Percentiles rank a stretch among this genome's conserved stretches.
Conservation (phyloP, 768 basidiomycete species). For the Boletus bicolor region DNA sequence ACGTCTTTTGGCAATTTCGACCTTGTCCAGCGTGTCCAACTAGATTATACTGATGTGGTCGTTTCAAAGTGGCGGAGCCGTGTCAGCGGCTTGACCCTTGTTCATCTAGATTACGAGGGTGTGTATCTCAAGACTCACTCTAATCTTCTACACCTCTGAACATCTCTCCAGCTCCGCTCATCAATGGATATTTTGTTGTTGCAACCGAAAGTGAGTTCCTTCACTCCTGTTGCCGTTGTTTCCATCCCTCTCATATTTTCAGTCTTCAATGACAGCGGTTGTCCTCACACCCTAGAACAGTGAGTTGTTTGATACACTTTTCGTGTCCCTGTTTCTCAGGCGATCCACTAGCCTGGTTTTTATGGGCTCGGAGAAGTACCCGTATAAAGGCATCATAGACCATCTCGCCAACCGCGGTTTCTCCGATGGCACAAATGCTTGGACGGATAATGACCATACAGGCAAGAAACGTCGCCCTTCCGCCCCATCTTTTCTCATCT, state of each 20-base stretch:
- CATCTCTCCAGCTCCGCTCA: conserved; percentile 62
- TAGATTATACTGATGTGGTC: conserved; percentile 74
- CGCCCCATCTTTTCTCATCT: not conserved
- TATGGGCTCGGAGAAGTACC: conserved; percentile 93
- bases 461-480: conserved; percentile 8
- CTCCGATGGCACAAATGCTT: conserved; percentile 90
- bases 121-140: conserved; percentile 22
- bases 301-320: conserved; percentile 36
- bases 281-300: conserved; percentile 97
- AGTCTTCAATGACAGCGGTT: conserved; percentile 95
- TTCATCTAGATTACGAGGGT: conserved; percentile 92
- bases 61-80: conserved; percentile 89
- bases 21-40: conserved; percentile 68
- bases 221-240: not conserved
- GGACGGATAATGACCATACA: conserved; percentile 95
- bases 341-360: conserved; percentile 66
- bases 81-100: conserved; percentile 82
- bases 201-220: conserved; percentile 75
- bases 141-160: conserved; percentile 15
- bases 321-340: not conserved
- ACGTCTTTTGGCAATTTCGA: conserved; percentile 76
- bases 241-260: not conserved
- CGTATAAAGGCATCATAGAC: conserved; percentile 95
- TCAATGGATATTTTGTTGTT: conserved; percentile 89
- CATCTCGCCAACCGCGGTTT: conserved; percentile 93